phyloP scores from a whole-genome alignment of 129 eudicot species.

The Flaveria sonorensis region DNA sequence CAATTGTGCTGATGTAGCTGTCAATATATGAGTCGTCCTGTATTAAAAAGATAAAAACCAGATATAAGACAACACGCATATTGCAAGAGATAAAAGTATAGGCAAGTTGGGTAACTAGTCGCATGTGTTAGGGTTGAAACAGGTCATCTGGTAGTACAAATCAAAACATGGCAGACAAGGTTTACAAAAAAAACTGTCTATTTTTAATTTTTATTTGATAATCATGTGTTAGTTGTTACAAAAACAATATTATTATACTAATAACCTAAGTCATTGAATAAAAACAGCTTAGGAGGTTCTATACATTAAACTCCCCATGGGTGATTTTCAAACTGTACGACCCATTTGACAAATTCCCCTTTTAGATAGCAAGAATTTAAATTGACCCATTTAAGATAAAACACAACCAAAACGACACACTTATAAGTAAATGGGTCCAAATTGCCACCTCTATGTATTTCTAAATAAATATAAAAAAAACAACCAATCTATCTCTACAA shows the following conservation, averaged over 20 bases:
- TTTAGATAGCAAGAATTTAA: neutral
- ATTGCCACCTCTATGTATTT: neutral
- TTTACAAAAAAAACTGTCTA: neutral
- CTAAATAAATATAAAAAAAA: neutral
- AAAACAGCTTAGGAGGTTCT: neutral
- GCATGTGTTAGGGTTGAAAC: neutral
- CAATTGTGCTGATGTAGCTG: slow-evolving; percentile 51
- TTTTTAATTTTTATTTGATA: neutral
- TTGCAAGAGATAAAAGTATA: neutral
- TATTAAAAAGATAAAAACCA: slow-evolving; percentile 18
- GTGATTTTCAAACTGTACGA: neutral
- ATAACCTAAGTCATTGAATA: neutral
- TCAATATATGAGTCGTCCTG: slow-evolving; percentile 70
- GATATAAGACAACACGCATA: slow-evolving; percentile 7
- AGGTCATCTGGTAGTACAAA: neutral
- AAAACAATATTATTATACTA: neutral
- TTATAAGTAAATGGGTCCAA: neutral
- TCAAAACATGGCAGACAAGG: neutral
- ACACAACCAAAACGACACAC: neutral
- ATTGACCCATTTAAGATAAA: neutral
- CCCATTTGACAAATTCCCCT: neutral
- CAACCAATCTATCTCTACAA: neutral
- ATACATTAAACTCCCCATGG: neutral
- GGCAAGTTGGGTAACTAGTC: neutral
- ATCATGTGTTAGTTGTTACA: neutral